These are phyloP conservation scores for Pisolithus orientalis DNA, from an alignment of 768 basidiomycete genomes.

Conservation along the genomic window DNA sequence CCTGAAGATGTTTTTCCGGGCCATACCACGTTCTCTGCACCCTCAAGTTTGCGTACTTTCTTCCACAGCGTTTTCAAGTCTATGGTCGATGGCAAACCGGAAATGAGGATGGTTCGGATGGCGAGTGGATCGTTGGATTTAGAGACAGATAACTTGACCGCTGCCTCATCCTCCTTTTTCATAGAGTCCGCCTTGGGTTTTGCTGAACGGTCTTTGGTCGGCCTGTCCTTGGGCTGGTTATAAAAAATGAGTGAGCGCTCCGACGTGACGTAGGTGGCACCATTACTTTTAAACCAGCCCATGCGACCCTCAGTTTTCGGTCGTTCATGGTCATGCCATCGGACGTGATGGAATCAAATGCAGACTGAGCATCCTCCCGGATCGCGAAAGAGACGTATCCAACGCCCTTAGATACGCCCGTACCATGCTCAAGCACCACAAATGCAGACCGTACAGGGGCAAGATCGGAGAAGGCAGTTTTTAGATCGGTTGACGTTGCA, in stretches of 20 bases:
- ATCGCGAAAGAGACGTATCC: constrained; percentile 93
- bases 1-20: constrained; percentile 38
- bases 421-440: constrained; percentile 76
- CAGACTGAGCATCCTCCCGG: constrained; percentile 79
- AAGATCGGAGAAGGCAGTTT: constrained; percentile 91
- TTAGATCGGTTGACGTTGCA: constrained; percentile 84
- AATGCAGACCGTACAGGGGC: constrained; percentile 94
- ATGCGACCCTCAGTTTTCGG: constrained; percentile 66
- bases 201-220: constrained; percentile 15
- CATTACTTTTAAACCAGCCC: constrained; percentile 75
- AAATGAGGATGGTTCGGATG: constrained; percentile 71
- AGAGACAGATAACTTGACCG: constrained; percentile 25
- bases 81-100: constrained; percentile 60
- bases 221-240: constrained; percentile 37
- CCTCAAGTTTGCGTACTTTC: constrained; percentile 73
- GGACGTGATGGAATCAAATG: constrained; percentile 56
- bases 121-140: constrained; percentile 66
- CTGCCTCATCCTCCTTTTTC: constrained; percentile 34
- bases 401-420: constrained; percentile 83
- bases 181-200: constrained; percentile 19
- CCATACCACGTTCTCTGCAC: constrained; percentile 74
- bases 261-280: neutral
- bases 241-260: neutral
- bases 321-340: constrained; percentile 63
- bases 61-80: constrained; percentile 75